Conservation (phyloP, 2,329 filamentous ascomycete species). For the Monilinia polystroma region DNA sequence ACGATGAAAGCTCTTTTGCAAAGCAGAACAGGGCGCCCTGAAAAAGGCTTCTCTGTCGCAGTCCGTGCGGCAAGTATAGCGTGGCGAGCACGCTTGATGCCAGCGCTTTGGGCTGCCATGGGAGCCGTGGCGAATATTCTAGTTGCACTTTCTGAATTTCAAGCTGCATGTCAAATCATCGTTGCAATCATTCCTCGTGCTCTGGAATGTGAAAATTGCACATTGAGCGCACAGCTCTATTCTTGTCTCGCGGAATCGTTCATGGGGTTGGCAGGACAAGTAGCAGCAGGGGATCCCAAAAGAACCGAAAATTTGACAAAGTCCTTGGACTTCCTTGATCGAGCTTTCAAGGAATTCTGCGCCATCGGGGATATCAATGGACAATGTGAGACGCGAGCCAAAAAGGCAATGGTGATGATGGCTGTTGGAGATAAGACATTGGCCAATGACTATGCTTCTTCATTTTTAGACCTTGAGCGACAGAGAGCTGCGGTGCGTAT, state of each 20-base stretch:
- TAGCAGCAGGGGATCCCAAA: slow-evolving; percentile 40
- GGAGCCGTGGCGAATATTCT: slow-evolving; percentile 57
- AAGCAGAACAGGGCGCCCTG: slow-evolving; percentile 56
- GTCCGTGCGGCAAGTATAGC: slow-evolving; percentile 64
- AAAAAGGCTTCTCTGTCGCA: slow-evolving; percentile 65
- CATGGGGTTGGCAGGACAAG: slow-evolving; percentile 60
- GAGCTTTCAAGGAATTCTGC: slow-evolving; percentile 50
- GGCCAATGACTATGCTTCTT: slow-evolving; percentile 56
- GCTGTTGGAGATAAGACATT: slow-evolving; percentile 54
- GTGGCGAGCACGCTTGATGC: slow-evolving; percentile 57
- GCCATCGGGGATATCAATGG: slow-evolving; percentile 57
- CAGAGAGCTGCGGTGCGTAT: slow-evolving; percentile 35
- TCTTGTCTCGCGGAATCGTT: slow-evolving; percentile 61
- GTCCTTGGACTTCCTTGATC: slow-evolving; percentile 36
- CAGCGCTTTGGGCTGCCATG: slow-evolving; percentile 60
- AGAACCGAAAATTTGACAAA: slow-evolving; percentile 51
- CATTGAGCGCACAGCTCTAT: slow-evolving; percentile 57
- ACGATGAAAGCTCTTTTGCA: slow-evolving; percentile 61
- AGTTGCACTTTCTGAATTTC: slow-evolving; percentile 59
- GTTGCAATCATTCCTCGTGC: slow-evolving; percentile 64
- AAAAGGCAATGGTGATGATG: slow-evolving; percentile 64
- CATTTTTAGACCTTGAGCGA: slow-evolving; percentile 52
- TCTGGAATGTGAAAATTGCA: slow-evolving; percentile 58
- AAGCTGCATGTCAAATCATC: slow-evolving; percentile 54
- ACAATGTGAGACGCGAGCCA: slow-evolving; percentile 63